Evolutionary conservation across 306 rosid genomes (phyloP).

Genomic region (Cotoneaster glaucophyllus): DNA sequence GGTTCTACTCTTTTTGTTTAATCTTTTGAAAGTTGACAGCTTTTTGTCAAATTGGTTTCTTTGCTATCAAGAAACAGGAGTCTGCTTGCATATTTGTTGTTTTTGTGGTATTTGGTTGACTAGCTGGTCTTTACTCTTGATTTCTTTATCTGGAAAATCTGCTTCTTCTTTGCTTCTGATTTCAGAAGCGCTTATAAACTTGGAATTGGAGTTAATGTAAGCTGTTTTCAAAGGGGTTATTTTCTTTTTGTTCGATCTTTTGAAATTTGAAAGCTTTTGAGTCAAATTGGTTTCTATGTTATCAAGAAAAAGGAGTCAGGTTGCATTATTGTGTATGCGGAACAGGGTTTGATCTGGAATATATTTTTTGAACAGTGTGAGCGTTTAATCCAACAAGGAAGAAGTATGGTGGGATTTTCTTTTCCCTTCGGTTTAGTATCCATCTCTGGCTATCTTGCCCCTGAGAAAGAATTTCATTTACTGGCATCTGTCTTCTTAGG

Average conservation of each 20-base stretch:
- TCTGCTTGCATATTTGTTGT: not conserved
- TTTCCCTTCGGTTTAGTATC: constrained; percentile 25
- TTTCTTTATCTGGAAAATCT: not conserved
- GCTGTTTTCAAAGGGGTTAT: not conserved
- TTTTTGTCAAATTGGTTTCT: not conserved
- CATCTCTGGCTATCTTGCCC: constrained; percentile 26
- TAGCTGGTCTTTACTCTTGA: not conserved
- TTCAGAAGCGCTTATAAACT: not conserved
- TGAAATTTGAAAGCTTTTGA: not conserved
- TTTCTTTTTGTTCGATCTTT: not conserved
- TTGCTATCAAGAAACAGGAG: not conserved
- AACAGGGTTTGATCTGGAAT: not conserved
- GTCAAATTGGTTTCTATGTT: not conserved
- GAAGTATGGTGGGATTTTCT: constrained; percentile 35
- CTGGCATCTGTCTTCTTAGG: constrained; percentile 51
- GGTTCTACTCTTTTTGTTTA: not conserved
- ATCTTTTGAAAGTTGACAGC: not conserved
- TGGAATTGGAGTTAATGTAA: not conserved
- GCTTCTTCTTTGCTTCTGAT: not conserved
- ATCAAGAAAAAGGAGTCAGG: not conserved
- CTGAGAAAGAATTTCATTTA: constrained; percentile 54
- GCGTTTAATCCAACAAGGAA: not conserved
- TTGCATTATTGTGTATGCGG: not conserved
- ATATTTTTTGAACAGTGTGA: constrained; percentile 3
- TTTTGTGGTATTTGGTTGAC: not conserved